Base-by-base conservation (phyloP, 140 eudicot species). In the Bidens hawaiensis region DNA sequence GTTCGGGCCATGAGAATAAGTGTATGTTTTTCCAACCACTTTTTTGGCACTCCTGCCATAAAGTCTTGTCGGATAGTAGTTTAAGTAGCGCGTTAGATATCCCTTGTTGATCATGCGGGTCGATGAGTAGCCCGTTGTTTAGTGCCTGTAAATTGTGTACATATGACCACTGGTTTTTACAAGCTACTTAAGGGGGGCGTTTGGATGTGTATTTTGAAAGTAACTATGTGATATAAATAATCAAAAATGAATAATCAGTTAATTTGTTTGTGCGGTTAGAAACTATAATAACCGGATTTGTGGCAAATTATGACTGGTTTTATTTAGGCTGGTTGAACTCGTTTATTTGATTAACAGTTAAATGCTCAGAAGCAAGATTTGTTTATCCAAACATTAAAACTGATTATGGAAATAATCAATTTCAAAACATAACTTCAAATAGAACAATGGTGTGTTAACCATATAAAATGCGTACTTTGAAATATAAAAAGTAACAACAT, bases 1-100 rank as follows among this genome's bases (percentile, higher is more conserved):
- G 97, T 64, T 89, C 97, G 5, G 97, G 97, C 97, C 97, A 89
- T 49, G 97, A 89, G 68, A 73, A 89, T 16, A 83, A 85, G n/a
- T n/a, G 97, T 51, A 89, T 89, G 77, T 89, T 89, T 76, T 75
- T 89, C 89, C 88, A 79, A 11, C 97, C 97, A 42, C 84, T 89
- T 60, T 66, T 77, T 48, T 81, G 78, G 72, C 97, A 89, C 4
- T 89, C 95, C 0, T 78, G 76, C 97, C 97, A 89, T 62, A 89
- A 61, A 51, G 84, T 83, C 81, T 89, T 89, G 43, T 89, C 95
- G 0, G 97, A 83, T 28, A 89, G 82, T 51, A 89, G 78, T 73
- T 89, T 89, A 17, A 89, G 95, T 34, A 89, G 67, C n/a, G 97
- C 95, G 67, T 81, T 76, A 12, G 95, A 80, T 53, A 89, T 89